Evolutionary conservation across 306 rosid species (phyloP).

Genomic region (Crataegus laevigata): DNA sequence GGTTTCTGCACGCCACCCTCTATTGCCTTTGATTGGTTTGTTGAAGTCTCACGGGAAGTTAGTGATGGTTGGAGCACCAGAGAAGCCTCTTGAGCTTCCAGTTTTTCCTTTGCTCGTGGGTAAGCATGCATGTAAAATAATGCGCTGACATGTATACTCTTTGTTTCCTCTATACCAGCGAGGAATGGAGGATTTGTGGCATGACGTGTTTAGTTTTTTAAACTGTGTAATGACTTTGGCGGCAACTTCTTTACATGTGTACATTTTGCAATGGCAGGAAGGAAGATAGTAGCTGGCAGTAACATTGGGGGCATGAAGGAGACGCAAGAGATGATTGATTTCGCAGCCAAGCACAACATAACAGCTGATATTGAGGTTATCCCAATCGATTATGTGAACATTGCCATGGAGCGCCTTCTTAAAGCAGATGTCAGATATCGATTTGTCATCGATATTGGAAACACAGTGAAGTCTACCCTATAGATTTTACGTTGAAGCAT

Average conservation of each 20-base stretch:
- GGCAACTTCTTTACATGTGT: background rate
- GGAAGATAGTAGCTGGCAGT: constrained; percentile 30
- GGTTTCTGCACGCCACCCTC: constrained; percentile 22
- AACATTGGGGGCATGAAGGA: constrained; percentile 13
- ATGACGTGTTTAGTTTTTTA: too few species aligned
- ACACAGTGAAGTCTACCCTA: constrained; percentile 2
- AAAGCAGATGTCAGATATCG: too few species aligned
- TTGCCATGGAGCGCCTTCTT: too few species aligned
- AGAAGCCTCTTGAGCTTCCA: constrained; percentile 25
- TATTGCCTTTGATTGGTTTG: constrained; percentile 10
- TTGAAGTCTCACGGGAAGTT: constrained; percentile 29
- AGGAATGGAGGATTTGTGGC: too few species aligned
- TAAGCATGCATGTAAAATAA: background rate
- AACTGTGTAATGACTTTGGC: too few species aligned
- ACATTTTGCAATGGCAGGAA: background rate
- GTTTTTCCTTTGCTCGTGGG: constrained; percentile 20
- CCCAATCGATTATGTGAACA: too few species aligned
- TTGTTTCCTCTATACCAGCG: too few species aligned
- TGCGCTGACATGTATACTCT: too few species aligned
- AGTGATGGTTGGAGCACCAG: constrained; percentile 32
- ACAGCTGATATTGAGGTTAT: too few species aligned
- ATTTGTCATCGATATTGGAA: background rate
- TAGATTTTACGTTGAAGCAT: background rate
- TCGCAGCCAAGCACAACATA: constrained; percentile 11
- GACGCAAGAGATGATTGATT: constrained; percentile 46